A percentile compares a stretch with the other conserved stretches of the same genome.
These are phyloP conservation scores for Lyophyllum shimeji DNA, from an alignment of 768 basidiomycete species.

Conservation along the genomic window DNA sequence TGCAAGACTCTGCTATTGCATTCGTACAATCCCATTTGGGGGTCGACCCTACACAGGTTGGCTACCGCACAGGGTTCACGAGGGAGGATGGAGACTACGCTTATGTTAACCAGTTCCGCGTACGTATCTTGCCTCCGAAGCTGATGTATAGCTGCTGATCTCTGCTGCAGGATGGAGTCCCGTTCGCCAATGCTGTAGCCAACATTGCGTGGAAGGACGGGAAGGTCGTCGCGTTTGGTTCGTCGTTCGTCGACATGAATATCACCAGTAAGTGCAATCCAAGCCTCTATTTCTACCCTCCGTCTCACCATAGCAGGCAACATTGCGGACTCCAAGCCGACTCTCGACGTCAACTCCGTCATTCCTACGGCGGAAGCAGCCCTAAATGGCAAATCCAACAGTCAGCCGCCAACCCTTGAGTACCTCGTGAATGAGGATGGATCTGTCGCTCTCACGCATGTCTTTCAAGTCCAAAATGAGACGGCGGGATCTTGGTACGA, in stretches of 20 bases:
- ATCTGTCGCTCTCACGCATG: slow-evolving; percentile 36
- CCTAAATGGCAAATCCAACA: slow-evolving; percentile 39
- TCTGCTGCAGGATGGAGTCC: background rate
- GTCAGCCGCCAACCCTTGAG: slow-evolving; percentile 35
- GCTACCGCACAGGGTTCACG: background rate
- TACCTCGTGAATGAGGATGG: slow-evolving; percentile 39
- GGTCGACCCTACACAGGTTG: background rate
- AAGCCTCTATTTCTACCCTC: too few relatives aligned
- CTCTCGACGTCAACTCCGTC: slow-evolving; percentile 32
- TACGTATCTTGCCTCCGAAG: background rate
- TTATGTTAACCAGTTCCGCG: background rate
- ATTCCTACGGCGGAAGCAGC: slow-evolving; percentile 35
- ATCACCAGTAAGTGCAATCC: background rate
- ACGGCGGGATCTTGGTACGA: background rate
- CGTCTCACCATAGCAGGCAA: background rate
- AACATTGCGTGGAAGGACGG: slow-evolving; percentile 16
- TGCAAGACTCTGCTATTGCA: too few relatives aligned
- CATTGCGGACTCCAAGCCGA: slow-evolving; percentile 31
- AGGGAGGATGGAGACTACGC: background rate
- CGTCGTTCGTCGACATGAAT: slow-evolving; percentile 46
- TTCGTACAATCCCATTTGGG: background rate
- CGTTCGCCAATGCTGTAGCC: slow-evolving; percentile 15
- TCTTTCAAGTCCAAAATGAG: slow-evolving; percentile 32
- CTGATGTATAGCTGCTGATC: background rate
- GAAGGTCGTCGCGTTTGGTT: slow-evolving; percentile 32